Conservation (phyloP, 73 alveolate species). For the Uronychia setigera region DNA sequence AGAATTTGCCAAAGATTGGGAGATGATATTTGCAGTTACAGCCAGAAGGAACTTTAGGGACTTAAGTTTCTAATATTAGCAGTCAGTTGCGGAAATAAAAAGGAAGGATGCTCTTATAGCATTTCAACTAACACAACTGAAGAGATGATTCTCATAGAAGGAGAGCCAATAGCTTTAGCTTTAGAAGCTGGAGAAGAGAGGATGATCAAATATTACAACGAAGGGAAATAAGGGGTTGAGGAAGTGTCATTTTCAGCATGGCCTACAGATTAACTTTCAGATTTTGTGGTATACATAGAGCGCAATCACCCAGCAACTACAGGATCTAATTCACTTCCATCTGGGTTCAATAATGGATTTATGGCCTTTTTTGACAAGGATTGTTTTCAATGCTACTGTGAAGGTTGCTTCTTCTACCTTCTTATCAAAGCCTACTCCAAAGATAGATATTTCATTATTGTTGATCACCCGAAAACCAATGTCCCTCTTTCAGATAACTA, state of each 20-base stretch:
- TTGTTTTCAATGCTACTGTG: neutral
- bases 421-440: neutral
- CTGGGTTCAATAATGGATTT: neutral
- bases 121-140: neutral
- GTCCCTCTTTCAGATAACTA: neutral
- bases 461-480: neutral
- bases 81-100: neutral
- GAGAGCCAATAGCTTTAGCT: neutral
- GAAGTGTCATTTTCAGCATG: neutral
- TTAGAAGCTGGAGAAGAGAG: neutral
- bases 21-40: neutral
- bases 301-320: neutral
- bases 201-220: neutral
- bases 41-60: neutral
- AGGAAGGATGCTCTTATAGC: neutral
- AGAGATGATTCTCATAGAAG: neutral
- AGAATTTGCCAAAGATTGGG: too few species aligned
- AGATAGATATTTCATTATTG: neutral
- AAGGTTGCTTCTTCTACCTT: neutral
- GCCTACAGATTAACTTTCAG: neutral
- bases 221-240: neutral
- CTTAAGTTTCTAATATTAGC: neutral
- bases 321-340: neutral
- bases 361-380: slow-evolving; percentile 1
- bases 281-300: neutral